Percentiles rank a stretch among this genome's conserved stretches.
These are phyloP conservation scores for Vitis hybrid DNA, from an alignment of 177 flowering plant genomes.

Conservation along the genomic window DNA sequence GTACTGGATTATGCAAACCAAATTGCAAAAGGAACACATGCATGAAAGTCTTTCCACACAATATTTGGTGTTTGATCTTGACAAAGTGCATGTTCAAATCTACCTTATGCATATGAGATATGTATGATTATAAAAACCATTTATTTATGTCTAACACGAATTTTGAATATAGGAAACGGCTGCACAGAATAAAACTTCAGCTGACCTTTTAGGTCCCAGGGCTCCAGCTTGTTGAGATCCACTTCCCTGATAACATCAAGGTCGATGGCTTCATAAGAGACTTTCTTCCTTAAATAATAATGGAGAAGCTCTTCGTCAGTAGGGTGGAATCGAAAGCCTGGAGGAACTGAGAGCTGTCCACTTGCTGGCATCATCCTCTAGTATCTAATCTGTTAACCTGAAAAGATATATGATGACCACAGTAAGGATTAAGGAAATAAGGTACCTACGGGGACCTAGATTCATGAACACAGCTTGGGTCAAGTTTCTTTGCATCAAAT, in stretches of 20 bases:
- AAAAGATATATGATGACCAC: not conserved
- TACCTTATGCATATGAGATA: no score
- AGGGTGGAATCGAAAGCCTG: constrained; percentile 89
- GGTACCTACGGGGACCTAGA: not conserved
- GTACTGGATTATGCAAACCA: no score
- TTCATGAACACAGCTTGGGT: no score
- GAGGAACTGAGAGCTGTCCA: constrained; percentile 71
- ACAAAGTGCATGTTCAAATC: no score
- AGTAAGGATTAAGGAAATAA: not conserved
- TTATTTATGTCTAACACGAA: no score
- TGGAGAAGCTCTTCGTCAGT: constrained; percentile 83
- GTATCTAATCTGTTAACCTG: not conserved
- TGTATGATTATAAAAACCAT: no score
- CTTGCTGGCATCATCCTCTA: constrained; percentile 43
- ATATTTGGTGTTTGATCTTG: no score
- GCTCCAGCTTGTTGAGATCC: constrained; percentile 90
- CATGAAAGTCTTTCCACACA: no score
- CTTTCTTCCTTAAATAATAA: constrained; percentile 80
- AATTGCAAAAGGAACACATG: no score
- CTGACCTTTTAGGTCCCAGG: constrained; percentile 92
- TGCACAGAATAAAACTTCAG: no score
- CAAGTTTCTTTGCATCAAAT: no score
- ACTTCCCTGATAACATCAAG: constrained; percentile 81
- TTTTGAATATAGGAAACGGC: no score
- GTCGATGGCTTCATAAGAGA: constrained; percentile 75